These are phyloP conservation scores for Suhomyces coccinellae DNA, from an alignment of 1,139 yeast species.

Conservation along the genomic window DNA sequence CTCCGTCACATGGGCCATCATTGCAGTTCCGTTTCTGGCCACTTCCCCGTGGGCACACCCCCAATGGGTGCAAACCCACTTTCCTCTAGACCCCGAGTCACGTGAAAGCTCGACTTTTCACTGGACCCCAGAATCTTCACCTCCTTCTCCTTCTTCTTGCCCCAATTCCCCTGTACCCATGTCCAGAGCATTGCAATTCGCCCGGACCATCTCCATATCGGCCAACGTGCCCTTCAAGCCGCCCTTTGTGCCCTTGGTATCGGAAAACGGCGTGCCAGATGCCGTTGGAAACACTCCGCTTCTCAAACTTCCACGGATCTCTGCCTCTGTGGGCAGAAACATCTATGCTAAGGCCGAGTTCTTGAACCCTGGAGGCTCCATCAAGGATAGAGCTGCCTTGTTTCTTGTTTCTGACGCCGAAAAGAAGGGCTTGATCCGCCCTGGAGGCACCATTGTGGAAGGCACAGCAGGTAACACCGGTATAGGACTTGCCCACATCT, in stretches of 20 bases:
- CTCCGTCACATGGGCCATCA: too few relatives aligned
- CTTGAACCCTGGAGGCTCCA: constrained; percentile 94
- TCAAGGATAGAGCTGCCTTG: constrained; percentile 88
- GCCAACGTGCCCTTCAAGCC: constrained; percentile 22
- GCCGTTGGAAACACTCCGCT: constrained; percentile 91
- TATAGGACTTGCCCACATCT: constrained; percentile 85
- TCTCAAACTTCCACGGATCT: constrained; percentile 61
- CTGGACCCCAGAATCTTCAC: neutral
- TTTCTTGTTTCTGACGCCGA: constrained; percentile 81
- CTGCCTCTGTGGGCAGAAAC: constrained; percentile 66
- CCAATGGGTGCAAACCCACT: too few relatives aligned
- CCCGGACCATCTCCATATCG: constrained; percentile 24
- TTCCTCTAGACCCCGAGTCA: neutral
- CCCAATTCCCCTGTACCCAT: neutral
- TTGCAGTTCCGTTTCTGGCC: too few relatives aligned
- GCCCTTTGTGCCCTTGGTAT: constrained; percentile 62
- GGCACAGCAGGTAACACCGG: constrained; percentile 74
- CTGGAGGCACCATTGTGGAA: constrained; percentile 62
- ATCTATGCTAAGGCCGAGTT: constrained; percentile 88
- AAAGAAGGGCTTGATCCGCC: constrained; percentile 57
- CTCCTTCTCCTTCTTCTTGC: neutral
- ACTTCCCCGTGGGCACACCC: too few relatives aligned
- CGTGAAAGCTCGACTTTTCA: neutral
- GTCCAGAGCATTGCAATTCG: neutral
- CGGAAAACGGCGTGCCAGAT: constrained; percentile 63